Base-by-base conservation (phyloP, 495 filamentous ascomycete species). In the Rusavskia elegans region DNA sequence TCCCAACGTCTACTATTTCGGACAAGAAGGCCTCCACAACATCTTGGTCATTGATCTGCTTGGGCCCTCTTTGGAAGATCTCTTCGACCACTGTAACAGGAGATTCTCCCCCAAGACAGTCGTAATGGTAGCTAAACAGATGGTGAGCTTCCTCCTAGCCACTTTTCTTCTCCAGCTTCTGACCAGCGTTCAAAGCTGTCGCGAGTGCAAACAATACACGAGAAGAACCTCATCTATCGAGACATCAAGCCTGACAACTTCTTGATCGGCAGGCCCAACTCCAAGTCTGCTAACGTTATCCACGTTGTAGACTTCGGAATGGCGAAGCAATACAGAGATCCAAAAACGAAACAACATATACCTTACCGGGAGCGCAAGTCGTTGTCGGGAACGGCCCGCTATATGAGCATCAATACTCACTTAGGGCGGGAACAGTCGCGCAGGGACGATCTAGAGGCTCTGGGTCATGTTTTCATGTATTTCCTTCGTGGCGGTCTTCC, bases 231-330 rank as follows among this genome's bases (percentile, higher is more conserved):
- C 38, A 99, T 99, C 61, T 99, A 99, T 67, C 84, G 92, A 51
- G 92, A 99, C 64, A 99, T 99, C 72, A 99, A 99, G 67, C 92
- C 92, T 13, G 92, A 99, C 70, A 99, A 99, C 71, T 99, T 99
- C 72, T 81, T 99, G 50, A 97, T 97, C 62, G 92, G 92, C 38
- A 81, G 90, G n/a, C 88, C 89, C 0, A 80, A 77, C 58, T 85
- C 87, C 45, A 99, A 99, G 71, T 74, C 87, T 8, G 85, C 89
- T 62, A 97, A 95, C 68, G 89, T 99, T 45, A 97, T 99, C 59
- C 92, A 99, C 59, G 93, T 97, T 21, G 90, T 99, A 53, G 92
- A 99, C 68, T 99, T 99, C 62, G 92, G 92, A 61, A 99, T 99
- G 92, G 92, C 93, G 42, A 99, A 99, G 71, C 92, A 97, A 67